A percentile compares a stretch with the other conserved stretches of the same genome.
These are phyloP conservation scores for Nicotiana obtusifolia DNA, from an alignment of 257 asterid genomes.

Conservation along the genomic window DNA sequence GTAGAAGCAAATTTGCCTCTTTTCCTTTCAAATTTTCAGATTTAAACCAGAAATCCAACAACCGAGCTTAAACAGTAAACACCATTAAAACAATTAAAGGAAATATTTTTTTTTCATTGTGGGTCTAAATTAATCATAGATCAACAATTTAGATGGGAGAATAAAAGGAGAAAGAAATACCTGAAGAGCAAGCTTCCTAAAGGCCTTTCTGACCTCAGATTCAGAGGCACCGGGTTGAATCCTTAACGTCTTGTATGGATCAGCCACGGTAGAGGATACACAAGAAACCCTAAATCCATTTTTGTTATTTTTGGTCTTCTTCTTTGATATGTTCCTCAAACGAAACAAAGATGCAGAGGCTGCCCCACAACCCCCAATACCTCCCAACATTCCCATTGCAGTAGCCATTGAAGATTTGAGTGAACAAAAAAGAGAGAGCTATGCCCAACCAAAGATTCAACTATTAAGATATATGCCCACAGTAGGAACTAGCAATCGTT, in stretches of 20 bases:
- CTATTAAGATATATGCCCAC: neutral
- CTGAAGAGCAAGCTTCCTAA: slow-evolving; percentile 85
- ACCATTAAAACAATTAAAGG: neutral
- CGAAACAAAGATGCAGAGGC: slow-evolving; percentile 38
- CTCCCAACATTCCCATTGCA: slow-evolving; percentile 20
- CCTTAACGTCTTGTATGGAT: slow-evolving; percentile 77
- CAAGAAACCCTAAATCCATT: slow-evolving; percentile 47
- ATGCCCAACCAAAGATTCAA: neutral
- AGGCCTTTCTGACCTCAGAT: slow-evolving; percentile 84
- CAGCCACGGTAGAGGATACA: slow-evolving; percentile 32
- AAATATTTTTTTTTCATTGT: neutral
- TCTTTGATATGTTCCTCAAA: slow-evolving; percentile 22
- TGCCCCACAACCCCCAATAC: slow-evolving; percentile 42
- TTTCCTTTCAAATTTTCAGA: too few relatives aligned
- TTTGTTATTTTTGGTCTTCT: slow-evolving; percentile 13
- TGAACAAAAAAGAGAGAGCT: neutral
- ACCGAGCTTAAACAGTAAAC: neutral
- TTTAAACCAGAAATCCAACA: neutral
- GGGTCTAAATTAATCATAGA: neutral
- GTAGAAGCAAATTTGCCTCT: neutral
- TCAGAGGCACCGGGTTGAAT: slow-evolving; percentile 72
- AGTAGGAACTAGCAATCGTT: neutral
- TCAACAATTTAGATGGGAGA: neutral
- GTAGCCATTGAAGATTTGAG: slow-evolving; percentile 36
- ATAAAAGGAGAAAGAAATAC: slow-evolving; percentile 14